These are phyloP conservation scores for Penicillium sp. DNA, from an alignment of 2,329 filamentous ascomycete genomes.

Conservation along the genomic window DNA sequence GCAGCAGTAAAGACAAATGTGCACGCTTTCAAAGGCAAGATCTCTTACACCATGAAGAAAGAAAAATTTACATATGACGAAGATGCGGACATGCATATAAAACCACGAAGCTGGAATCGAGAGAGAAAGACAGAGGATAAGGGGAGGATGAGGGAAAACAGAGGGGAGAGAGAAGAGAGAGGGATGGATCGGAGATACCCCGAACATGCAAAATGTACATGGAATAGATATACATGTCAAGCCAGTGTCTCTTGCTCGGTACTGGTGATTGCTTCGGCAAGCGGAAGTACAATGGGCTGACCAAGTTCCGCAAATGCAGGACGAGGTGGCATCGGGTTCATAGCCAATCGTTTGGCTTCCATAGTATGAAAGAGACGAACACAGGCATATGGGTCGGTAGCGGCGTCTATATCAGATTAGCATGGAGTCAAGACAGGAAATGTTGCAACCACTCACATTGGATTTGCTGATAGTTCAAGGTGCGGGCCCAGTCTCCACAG, in stretches of 20 bases:
- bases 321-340: conserved; percentile 70
- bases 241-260: conserved; percentile 8
- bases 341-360: conserved; percentile 64
- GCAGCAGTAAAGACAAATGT: no score
- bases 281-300: conserved; percentile 60
- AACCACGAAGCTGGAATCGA: no score
- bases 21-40: no score
- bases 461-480: conserved; percentile 65
- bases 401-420: conserved; percentile 60
- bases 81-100: no score
- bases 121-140: no score
- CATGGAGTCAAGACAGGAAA: conserved; percentile 15
- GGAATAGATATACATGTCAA: conserved; percentile 1
- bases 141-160: no score
- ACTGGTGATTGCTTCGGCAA: conserved; percentile 33
- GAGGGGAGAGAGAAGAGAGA: no score
- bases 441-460: conserved; percentile 57
- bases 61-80: no score
- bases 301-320: conserved; percentile 70
- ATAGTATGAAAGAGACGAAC: conserved; percentile 72
- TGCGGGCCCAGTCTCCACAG: conserved; percentile 70
- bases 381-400: conserved; percentile 80
- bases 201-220: neutral
- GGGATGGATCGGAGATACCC: no score
- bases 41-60: no score